Conservation (phyloP, 176 grass and related monocot species). For the Carex myosuroides region DNA sequence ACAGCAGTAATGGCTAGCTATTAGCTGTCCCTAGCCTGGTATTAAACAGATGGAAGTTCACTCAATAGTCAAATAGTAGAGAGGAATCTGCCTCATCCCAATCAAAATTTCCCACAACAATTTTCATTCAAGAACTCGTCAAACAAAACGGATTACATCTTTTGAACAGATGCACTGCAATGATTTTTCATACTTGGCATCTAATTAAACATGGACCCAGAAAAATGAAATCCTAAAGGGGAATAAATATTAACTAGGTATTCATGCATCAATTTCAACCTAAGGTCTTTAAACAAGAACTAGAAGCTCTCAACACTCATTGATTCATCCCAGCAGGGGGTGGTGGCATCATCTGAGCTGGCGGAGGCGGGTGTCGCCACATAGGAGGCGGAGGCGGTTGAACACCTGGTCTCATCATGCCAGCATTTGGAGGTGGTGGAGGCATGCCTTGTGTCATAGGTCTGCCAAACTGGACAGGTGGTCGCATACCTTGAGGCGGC, state of each 20-base stretch:
- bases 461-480: conserved; percentile 37
- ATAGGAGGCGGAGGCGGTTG: conserved; percentile 50
- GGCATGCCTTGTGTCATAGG: conserved; percentile 57
- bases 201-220: background rate
- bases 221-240: background rate
- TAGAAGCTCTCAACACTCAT: background rate
- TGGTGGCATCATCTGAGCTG: conserved; percentile 34
- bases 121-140: background rate
- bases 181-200: background rate
- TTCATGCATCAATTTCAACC: background rate
- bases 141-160: conserved; percentile 1
- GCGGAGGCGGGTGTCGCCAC: conserved; percentile 63
- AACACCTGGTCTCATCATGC: conserved; percentile 55
- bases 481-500: conserved; percentile 24
- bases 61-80: too few relatives aligned
- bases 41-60: background rate
- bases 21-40: too few relatives aligned
- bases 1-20: too few relatives aligned
- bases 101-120: too few relatives aligned
- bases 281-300: background rate
- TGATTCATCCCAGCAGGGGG: conserved; percentile 16
- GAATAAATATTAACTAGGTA: background rate
- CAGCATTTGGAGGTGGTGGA: conserved; percentile 46
- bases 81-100: too few relatives aligned
- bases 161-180: background rate